A percentile compares a stretch with the other conserved stretches of the same genome.
phyloP scores from a whole-genome alignment of 192 early-diverging fungal genomes.

The Gigaspora rosea region DNA sequence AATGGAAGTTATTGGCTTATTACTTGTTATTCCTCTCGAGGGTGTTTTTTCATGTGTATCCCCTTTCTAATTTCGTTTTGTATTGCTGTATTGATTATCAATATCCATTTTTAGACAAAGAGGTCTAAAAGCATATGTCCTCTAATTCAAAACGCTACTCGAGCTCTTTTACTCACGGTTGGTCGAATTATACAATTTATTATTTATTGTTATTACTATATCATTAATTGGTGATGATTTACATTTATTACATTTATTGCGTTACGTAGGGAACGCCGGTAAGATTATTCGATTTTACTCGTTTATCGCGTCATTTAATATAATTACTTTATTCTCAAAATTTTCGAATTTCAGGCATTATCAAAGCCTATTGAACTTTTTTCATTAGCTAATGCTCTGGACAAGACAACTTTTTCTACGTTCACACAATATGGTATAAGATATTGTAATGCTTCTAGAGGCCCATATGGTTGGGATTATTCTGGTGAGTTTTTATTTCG shows the following conservation, averaged over 20 bases:
- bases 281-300: neutral
- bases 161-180: slow-evolving; percentile 13
- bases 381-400: neutral
- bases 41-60: too few relatives aligned
- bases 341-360: neutral
- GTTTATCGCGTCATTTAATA: neutral
- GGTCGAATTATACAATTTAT: neutral
- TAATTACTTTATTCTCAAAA: neutral
- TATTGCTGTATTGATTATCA: neutral
- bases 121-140: slow-evolving; percentile 42
- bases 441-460: slow-evolving; percentile 38
- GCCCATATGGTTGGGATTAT: slow-evolving; percentile 45
- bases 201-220: neutral
- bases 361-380: slow-evolving; percentile 14
- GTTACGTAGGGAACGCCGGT: neutral
- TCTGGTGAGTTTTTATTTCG: slow-evolving; percentile 23
- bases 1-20: neutral
- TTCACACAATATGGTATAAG: slow-evolving; percentile 34
- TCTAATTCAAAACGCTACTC: slow-evolving; percentile 32
- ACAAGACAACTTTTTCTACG: slow-evolving; percentile 31
- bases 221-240: neutral
- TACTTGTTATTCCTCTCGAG: neutral
- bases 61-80: neutral
- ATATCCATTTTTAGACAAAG: slow-evolving; percentile 36
- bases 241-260: neutral